Evolutionary conservation across 495 filamentous ascomycete species (phyloP), one percentile per base, ranked within the genome.

Genomic region (Trichoderma virens): DNA sequence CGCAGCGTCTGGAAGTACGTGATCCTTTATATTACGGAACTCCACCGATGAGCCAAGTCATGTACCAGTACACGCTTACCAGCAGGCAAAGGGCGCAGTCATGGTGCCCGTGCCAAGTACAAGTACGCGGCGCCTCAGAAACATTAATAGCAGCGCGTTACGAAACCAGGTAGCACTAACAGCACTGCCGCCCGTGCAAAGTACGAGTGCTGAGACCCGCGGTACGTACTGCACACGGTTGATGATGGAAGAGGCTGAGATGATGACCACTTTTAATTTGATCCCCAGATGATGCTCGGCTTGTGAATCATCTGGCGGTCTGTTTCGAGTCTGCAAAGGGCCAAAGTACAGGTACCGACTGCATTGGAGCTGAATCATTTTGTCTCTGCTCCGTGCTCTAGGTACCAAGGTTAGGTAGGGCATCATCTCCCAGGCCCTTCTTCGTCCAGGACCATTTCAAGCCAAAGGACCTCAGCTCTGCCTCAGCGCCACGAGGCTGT

Each of bases 261-360:
- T 45, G 51, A 56, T 30, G 51, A 30, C 20, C 45, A 51, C 45
- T 51, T 51, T 51, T 51, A 51, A 51, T 51, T 51, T 51, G 45
- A 51, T 25, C 41, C 41, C 18, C 32, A 11, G 11, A 35, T 18
- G 41, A 45, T 45, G 5, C 41, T 45, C n/a, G 20, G 23, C 5
- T n/a, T 27, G 51, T 30, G 51, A 27, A 27, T 31, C 51, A 56
- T 16, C 28, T 27, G 51, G 47, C 23, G 47, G 3, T 25, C 47
- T 27, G 41, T n/a, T n/a, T 35, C 32, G 32, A 4, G 11, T 35
- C 32, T 4, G 32, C 32, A 5, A n/a, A n/a, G 32, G 32, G 32
- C 32, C 32, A 35, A 4, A 11, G n/a, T n/a, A n/a, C n/a, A n/a
- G n/a, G n/a, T n/a, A n/a, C n/a, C n/a, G n/a, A n/a, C n/a, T n/a